Conservation (phyloP, 495 filamentous ascomycete genomes). For the Lophiostoma macrostomum region DNA sequence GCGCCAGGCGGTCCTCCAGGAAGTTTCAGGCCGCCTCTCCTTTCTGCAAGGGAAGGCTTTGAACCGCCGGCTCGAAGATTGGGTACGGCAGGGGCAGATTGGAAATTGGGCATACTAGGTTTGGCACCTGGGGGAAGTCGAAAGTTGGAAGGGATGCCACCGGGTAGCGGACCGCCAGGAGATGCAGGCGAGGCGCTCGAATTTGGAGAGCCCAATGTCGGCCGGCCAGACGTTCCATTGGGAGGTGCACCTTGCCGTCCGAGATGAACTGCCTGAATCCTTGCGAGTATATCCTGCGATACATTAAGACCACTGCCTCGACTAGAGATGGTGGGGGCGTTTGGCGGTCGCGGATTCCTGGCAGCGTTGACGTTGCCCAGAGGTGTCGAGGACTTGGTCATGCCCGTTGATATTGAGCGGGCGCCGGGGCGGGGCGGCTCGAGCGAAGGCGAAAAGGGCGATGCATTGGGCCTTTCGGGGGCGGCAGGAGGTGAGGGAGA, state of each 20-base stretch:
- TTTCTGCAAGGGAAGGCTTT: constrained; percentile 52
- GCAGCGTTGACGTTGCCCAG: constrained; percentile 80
- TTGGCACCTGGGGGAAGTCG: constrained; percentile 28
- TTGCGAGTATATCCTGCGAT: constrained; percentile 73
- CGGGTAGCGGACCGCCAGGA: constrained; percentile 11
- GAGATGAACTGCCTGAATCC: constrained; percentile 38
- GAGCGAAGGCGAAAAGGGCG: constrained; percentile 2
- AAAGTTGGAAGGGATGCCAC: constrained; percentile 37
- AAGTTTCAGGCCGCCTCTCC: constrained; percentile 38
- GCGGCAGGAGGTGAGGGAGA: constrained; percentile 8
- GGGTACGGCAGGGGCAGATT: constrained; percentile 40
- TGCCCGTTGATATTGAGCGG: constrained; percentile 43
- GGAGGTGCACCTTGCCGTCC: constrained; percentile 38
- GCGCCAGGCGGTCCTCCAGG: constrained; percentile 42
- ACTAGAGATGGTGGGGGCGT: constrained; percentile 53
- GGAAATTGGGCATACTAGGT: constrained; percentile 32
- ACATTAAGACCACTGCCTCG: constrained; percentile 50
- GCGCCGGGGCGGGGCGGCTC: constrained; percentile 15
- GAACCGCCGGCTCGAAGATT: constrained; percentile 25
- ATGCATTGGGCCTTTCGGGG: not conserved
- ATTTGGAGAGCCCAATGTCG: constrained; percentile 15
- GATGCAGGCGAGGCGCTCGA: constrained; percentile 8
- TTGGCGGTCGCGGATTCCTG: constrained; percentile 54
- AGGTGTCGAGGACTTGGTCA: constrained; percentile 74
- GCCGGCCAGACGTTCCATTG: constrained; percentile 14